A percentile compares a stretch with the other conserved stretches of the same genome.
Conservation (phyloP, 23 red algal species). For the Chondrus crispus region DNA sequence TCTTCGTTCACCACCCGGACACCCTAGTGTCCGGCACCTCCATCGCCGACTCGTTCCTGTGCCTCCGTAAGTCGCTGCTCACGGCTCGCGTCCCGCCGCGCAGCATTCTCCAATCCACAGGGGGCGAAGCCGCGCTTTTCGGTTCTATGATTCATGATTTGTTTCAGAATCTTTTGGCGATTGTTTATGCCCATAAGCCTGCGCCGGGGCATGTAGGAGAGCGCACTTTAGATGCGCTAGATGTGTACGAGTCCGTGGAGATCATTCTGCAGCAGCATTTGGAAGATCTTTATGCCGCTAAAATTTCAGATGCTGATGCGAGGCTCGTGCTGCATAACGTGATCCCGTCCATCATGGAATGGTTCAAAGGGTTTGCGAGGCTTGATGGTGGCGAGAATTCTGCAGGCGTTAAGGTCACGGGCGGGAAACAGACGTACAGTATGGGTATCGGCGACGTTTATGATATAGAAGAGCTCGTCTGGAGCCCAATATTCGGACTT, state of each 20-base stretch:
- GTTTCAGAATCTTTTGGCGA: constrained; percentile 46
- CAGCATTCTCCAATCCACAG: not conserved
- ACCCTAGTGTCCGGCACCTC: constrained; percentile 68
- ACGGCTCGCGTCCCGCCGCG: constrained; percentile 31
- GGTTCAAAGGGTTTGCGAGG: constrained; percentile 24
- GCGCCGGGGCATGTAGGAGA: not conserved
- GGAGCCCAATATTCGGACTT: constrained; percentile 87
- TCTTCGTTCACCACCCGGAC: constrained; percentile 73
- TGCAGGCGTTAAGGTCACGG: not conserved
- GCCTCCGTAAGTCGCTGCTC: constrained; percentile 66
- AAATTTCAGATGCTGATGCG: constrained; percentile 11
- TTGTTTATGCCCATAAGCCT: not conserved
- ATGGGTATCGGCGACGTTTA: constrained; percentile 40
- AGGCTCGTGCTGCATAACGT: constrained; percentile 43
- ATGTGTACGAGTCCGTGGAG: constrained; percentile 35
- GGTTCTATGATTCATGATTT: constrained; percentile 76
- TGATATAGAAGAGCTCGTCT: constrained; percentile 86
- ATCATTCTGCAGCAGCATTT: constrained; percentile 11
- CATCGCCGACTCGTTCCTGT: constrained; percentile 69
- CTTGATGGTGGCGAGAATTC: not conserved
- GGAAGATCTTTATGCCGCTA: constrained; percentile 44
- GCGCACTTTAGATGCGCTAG: not conserved
- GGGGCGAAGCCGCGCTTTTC: constrained; percentile 53
- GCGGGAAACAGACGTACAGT: constrained; percentile 4
- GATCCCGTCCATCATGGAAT: constrained; percentile 53